Base-by-base conservation (phyloP, 2,329 filamentous ascomycete genomes). In the Xylaria digitata region DNA sequence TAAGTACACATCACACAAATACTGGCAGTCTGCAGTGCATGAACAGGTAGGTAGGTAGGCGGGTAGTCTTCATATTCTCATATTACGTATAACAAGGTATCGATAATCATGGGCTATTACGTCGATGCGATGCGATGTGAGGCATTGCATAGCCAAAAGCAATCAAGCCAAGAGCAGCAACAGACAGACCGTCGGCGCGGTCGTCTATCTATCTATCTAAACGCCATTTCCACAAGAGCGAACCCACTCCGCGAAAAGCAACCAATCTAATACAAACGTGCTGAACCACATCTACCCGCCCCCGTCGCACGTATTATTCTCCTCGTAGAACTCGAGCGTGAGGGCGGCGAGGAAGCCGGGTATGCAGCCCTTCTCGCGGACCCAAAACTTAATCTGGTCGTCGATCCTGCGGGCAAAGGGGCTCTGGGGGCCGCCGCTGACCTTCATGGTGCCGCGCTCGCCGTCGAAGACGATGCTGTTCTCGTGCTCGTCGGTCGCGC, bases 361-460 rank as follows among this genome's bases (percentile, higher is more conserved):
- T 70, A 98, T 96, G 78, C 95, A 95, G 53, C 94, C 94, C 82
- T 94, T 89, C 74, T 96, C 94, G 75, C 96, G 88, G 0, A 98
- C 95, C 95, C 96, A 99, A 79, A 97, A 98, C 71, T 93, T 91
- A 75, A 97, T 95, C 78, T 94, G 88, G 75, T 93, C 91, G 71
- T 87, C 87, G 70, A 99, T 97, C 79, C 94, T 90, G 62, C 87
- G 82, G 1, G 94, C 96, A 80, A 99, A 99, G 13, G 89, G 85
- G 76, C 93, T 96, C 76, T 92, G 87, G 1, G 94, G 92, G 0
- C 96, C 96, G 1, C 96, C 96, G 40, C 91, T 92, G 64, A 99
- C 92, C 85, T 99, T 99, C 96, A 99, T 99, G 0, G 94, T 97
- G 7, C 95, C 96, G 65, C 92, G 90, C 81, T 97, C 94, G 58